A percentile compares a stretch with the other conserved stretches of the same genome.
These are phyloP conservation scores for Simplicillium aogashimaense DNA, from an alignment of 2,329 filamentous ascomycete species.

Conservation along the genomic window DNA sequence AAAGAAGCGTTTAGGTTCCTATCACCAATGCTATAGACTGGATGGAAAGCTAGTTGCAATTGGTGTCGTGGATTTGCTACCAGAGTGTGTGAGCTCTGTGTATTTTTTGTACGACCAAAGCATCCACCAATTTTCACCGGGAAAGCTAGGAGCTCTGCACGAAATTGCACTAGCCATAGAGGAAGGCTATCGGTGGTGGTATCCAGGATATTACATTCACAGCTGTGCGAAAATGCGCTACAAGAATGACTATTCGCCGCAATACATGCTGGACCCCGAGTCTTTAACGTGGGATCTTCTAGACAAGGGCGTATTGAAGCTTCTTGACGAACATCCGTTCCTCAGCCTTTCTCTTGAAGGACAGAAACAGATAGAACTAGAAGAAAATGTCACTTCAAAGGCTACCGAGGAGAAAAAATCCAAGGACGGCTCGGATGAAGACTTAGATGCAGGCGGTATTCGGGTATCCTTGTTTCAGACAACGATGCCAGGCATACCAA, in stretches of 20 bases:
- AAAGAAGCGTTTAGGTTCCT: slow-evolving; percentile 55
- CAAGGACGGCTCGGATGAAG: slow-evolving; percentile 11
- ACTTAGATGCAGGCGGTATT: slow-evolving; percentile 8
- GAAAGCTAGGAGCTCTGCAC: slow-evolving; percentile 65
- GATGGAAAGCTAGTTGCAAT: slow-evolving; percentile 69
- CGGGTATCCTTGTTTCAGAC: slow-evolving; percentile 41
- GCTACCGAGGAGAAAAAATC: neutral
- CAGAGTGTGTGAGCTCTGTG: slow-evolving; percentile 68
- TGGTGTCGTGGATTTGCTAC: slow-evolving; percentile 67
- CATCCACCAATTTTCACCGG: slow-evolving; percentile 58
- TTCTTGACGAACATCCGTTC: slow-evolving; percentile 47
- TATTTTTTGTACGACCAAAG: slow-evolving; percentile 77
- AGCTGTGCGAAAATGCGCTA: slow-evolving; percentile 75
- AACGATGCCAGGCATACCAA: slow-evolving; percentile 57
- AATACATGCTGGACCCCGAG: slow-evolving; percentile 63
- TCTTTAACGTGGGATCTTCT: slow-evolving; percentile 52
- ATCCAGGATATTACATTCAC: slow-evolving; percentile 75
- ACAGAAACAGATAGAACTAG: slow-evolving; percentile 9
- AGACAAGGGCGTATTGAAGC: slow-evolving; percentile 35
- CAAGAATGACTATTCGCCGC: slow-evolving; percentile 70
- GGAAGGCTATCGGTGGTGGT: slow-evolving; percentile 65
- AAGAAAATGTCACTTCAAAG: neutral
- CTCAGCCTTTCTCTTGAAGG: slow-evolving; percentile 33
- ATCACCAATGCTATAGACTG: slow-evolving; percentile 72
- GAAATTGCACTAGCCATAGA: slow-evolving; percentile 65